Conservation (phyloP, 352 stramenopile genomes). For the Phytopythium cucurbitacearum region DNA sequence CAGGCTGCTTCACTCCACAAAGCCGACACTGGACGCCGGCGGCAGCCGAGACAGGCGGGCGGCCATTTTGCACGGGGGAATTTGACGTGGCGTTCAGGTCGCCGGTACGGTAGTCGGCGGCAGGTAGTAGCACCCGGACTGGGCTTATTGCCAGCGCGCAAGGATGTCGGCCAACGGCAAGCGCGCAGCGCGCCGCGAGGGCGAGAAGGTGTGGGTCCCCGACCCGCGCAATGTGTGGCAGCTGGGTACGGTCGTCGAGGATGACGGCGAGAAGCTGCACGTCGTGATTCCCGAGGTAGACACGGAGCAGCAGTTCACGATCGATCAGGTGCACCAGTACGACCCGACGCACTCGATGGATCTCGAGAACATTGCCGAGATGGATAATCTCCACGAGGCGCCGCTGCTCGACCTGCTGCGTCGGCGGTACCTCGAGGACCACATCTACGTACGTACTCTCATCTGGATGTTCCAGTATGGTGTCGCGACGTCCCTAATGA, state of each 20-base stretch:
- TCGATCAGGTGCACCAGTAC: constrained; percentile 86
- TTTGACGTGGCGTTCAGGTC: too few relatives aligned
- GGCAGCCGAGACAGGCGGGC: too few relatives aligned
- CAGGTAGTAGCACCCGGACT: too few relatives aligned
- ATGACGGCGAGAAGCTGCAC: constrained; percentile 82
- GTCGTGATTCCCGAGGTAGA: constrained; percentile 78
- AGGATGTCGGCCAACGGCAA: constrained; percentile 31
- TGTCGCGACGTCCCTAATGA: not conserved
- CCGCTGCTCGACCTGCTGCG: constrained; percentile 88
- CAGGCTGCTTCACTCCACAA: too few relatives aligned
- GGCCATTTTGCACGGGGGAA: too few relatives aligned
- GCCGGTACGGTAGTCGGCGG: too few relatives aligned
- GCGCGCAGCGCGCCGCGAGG: constrained; percentile 60
- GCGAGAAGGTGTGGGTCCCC: constrained; percentile 86
- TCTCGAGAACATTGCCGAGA: constrained; percentile 89
- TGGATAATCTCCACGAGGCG: constrained; percentile 92
- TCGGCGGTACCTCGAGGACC: constrained; percentile 84
- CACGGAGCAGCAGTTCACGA: constrained; percentile 72
- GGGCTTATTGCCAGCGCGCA: not conserved
- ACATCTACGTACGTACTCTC: constrained; percentile 81
- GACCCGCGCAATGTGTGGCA: constrained; percentile 86
- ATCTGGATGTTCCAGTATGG: not conserved
- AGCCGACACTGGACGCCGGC: too few relatives aligned
- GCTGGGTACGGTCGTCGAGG: constrained; percentile 80
- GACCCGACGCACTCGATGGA: constrained; percentile 88